These are phyloP conservation scores for Erodium moschatum DNA, from an alignment of 441 rosid genomes.

Conservation along the genomic window DNA sequence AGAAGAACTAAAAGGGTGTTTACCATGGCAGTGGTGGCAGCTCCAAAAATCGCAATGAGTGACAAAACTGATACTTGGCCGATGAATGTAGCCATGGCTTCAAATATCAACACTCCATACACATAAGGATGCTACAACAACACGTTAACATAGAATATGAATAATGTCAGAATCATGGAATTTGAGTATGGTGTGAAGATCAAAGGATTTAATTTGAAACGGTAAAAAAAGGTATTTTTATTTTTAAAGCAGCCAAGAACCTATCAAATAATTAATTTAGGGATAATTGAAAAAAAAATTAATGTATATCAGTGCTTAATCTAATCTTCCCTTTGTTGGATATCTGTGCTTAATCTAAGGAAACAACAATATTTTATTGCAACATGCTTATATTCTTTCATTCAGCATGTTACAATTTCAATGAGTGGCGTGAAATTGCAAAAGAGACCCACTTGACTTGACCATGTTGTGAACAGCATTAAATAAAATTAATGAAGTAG, in stretches of 20 bases:
- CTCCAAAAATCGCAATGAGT: slow-evolving; percentile 75
- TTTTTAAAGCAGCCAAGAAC: too few species aligned
- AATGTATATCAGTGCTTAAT: too few species aligned
- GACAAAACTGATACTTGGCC: slow-evolving; percentile 77
- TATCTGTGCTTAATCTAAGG: too few species aligned
- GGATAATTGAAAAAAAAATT: too few species aligned
- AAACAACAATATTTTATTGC: not conserved
- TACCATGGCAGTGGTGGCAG: slow-evolving; percentile 85
- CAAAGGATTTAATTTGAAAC: not conserved
- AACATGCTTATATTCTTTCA: not conserved
- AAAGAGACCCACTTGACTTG: slow-evolving; percentile 13
- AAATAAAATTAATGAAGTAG: not conserved
- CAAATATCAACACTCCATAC: slow-evolving; percentile 67
- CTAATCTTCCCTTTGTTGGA: too few species aligned
- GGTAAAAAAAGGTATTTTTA: not conserved
- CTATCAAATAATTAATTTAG: too few species aligned
- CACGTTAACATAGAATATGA: not conserved
- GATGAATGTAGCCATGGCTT: slow-evolving; percentile 74
- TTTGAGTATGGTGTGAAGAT: not conserved
- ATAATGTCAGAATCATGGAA: slow-evolving; percentile 1
- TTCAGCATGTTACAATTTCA: slow-evolving; percentile 6
- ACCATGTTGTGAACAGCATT: slow-evolving; percentile 6
- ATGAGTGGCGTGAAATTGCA: not conserved
- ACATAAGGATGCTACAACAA: slow-evolving; percentile 62
- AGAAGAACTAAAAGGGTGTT: not conserved